These are phyloP conservation scores for Astragalus glycyphyllos DNA, from an alignment of 306 rosid species.

Conservation along the genomic window DNA sequence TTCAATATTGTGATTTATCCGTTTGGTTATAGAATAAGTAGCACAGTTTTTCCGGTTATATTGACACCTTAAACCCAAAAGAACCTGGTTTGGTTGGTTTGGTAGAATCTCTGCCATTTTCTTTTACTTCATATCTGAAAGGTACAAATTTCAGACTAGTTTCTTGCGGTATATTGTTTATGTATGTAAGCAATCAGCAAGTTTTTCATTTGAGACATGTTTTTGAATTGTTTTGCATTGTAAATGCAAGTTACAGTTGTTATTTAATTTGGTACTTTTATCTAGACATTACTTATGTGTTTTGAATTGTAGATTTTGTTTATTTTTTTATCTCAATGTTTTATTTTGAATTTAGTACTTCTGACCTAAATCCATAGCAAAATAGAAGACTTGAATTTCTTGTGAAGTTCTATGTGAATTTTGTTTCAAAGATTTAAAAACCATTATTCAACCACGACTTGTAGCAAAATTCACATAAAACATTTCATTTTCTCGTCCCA, in stretches of 20 bases:
- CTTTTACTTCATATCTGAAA: constrained; percentile 29
- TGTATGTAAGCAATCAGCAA: constrained; percentile 39
- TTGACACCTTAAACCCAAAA: constrained; percentile 24
- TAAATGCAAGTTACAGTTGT: constrained; percentile 43
- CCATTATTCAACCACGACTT: no score
- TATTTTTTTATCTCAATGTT: no score
- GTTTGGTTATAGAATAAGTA: constrained; percentile 40
- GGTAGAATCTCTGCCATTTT: constrained; percentile 22
- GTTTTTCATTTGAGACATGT: constrained; percentile 27
- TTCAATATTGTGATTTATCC: constrained; percentile 34
- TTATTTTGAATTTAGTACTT: no score
- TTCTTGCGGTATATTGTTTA: constrained; percentile 41
- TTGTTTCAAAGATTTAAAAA: no score
- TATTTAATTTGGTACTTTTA: neutral
- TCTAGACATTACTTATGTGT: neutral
- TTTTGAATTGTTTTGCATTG: constrained; percentile 44
- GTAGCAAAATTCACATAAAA: no score
- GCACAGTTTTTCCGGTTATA: constrained; percentile 38
- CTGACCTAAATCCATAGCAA: no score
- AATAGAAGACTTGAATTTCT: no score
- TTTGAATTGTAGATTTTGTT: no score
- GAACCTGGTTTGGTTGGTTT: constrained; percentile 38
- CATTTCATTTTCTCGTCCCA: no score
- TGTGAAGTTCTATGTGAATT: no score
- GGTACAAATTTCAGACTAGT: constrained; percentile 38